Conservation (phyloP, 768 basidiomycete species). For the Agrocybe chaxingu region DNA sequence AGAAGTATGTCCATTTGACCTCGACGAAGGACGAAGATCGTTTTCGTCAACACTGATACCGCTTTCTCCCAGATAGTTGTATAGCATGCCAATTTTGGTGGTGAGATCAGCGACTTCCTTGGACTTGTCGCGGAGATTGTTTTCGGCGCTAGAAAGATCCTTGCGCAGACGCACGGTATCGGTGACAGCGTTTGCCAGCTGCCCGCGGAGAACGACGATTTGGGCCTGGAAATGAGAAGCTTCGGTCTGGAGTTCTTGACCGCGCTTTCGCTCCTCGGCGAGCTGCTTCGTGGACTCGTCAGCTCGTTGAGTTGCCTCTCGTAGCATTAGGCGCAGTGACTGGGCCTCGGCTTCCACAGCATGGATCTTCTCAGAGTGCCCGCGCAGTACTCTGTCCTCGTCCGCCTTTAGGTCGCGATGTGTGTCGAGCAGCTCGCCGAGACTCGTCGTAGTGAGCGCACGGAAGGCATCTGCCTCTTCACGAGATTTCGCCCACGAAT, state of each 20-base stretch:
- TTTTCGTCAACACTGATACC: conserved; percentile 80
- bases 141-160: conserved; percentile 65
- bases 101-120: conserved; percentile 68
- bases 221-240: conserved; percentile 67
- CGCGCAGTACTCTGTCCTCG: conserved; percentile 72
- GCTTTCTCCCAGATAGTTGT: conserved; percentile 84
- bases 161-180: conserved; percentile 71
- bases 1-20: conserved; percentile 34
- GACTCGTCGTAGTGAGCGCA: conserved; percentile 78
- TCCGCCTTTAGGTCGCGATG: conserved; percentile 84
- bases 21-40: conserved; percentile 45
- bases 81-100: conserved; percentile 74
- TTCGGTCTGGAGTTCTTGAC: conserved; percentile 63
- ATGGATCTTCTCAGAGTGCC: conserved; percentile 78
- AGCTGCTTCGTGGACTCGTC: conserved; percentile 70
- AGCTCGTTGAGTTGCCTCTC: conserved; percentile 68
- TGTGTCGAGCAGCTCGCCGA: conserved; percentile 84
- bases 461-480: conserved; percentile 92
- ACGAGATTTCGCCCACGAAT: conserved; percentile 86
- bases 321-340: conserved; percentile 76
- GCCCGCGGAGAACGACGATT: conserved; percentile 67
- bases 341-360: conserved; percentile 76
- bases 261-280: conserved; percentile 61
- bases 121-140: conserved; percentile 56
- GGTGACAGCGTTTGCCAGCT: conserved; percentile 63